A percentile compares a stretch with the other conserved stretches of the same genome.
Conservation (phyloP, 371 early-diverging fungal genomes). For the Mucor irregularis region DNA sequence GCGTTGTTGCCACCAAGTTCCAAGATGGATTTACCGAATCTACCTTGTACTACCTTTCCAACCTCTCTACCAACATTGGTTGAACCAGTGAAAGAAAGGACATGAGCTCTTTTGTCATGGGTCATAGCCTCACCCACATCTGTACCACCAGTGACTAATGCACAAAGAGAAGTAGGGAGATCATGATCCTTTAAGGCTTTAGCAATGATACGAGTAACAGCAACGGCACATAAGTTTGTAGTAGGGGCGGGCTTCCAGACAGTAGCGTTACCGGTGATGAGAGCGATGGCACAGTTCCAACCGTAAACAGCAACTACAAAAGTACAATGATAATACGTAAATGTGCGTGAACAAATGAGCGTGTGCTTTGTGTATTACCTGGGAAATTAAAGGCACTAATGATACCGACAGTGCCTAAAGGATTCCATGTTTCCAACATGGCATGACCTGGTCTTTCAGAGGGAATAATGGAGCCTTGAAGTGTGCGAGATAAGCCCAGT, state of each 20-base stretch:
- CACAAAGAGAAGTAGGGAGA: slow-evolving; percentile 86
- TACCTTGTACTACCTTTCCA: slow-evolving; percentile 77
- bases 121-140: slow-evolving; percentile 86
- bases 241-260: slow-evolving; percentile 96
- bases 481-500: slow-evolving; percentile 84
- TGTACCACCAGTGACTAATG: slow-evolving; percentile 88
- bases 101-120: slow-evolving; percentile 68
- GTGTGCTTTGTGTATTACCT: slow-evolving; percentile 28
- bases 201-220: slow-evolving; percentile 87
- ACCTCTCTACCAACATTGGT: slow-evolving; percentile 80
- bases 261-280: slow-evolving; percentile 93
- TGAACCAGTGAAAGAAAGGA: slow-evolving; percentile 92
- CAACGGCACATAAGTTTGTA: slow-evolving; percentile 84
- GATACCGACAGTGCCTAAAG: slow-evolving; percentile 92
- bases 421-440: slow-evolving; percentile 97
- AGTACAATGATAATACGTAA: neutral
- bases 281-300: slow-evolving; percentile 93
- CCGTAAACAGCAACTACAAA: slow-evolving; percentile 70
- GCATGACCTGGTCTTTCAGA: slow-evolving; percentile 93
- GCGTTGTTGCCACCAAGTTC: slow-evolving; percentile 98
- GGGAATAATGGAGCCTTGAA: slow-evolving; percentile 90
- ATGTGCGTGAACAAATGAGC: neutral
- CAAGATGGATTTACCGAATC: slow-evolving; percentile 87
- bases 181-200: slow-evolving; percentile 83
- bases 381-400: slow-evolving; percentile 94